These are phyloP conservation scores for Butyriboletus loyo DNA, from an alignment of 768 basidiomycete species.

Conservation along the genomic window DNA sequence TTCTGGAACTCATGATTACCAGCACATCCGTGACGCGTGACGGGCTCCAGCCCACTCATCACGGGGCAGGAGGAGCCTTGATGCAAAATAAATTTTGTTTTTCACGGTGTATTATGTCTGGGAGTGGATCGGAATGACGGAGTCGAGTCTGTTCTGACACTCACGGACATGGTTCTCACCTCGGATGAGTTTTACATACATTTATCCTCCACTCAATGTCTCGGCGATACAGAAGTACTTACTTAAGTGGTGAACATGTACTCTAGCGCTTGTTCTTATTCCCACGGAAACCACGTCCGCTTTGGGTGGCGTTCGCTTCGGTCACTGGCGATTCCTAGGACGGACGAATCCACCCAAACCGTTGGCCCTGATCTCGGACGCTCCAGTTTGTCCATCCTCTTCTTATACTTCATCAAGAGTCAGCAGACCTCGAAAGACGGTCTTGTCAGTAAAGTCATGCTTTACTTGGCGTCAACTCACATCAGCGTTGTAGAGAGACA, in stretches of 20 bases:
- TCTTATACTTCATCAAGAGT: background rate
- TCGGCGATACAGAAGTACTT: too few relatives aligned
- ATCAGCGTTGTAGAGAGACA: constrained; percentile 15
- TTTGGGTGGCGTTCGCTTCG: constrained; percentile 10
- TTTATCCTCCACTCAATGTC: background rate
- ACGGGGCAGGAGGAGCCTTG: too few relatives aligned
- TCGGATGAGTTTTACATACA: too few relatives aligned
- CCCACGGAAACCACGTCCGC: constrained; percentile 9
- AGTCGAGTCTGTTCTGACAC: background rate
- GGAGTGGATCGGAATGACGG: background rate
- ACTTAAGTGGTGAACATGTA: too few relatives aligned
- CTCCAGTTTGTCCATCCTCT: background rate
- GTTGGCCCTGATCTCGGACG: background rate
- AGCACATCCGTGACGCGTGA: too few relatives aligned
- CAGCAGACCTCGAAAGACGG: constrained; percentile 19
- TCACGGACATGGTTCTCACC: too few relatives aligned
- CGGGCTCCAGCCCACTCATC: too few relatives aligned
- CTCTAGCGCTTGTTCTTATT: too few relatives aligned
- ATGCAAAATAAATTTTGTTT: too few relatives aligned
- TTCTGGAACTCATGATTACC: too few relatives aligned
- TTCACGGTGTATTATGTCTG: too few relatives aligned
- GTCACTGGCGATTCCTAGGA: background rate
- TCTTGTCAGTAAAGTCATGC: constrained; percentile 22
- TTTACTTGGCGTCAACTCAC: constrained; percentile 19
- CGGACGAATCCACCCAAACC: background rate